phyloP scores from a whole-genome alignment of 352 stramenopile genomes.

The Blastocystis sp. region DNA sequence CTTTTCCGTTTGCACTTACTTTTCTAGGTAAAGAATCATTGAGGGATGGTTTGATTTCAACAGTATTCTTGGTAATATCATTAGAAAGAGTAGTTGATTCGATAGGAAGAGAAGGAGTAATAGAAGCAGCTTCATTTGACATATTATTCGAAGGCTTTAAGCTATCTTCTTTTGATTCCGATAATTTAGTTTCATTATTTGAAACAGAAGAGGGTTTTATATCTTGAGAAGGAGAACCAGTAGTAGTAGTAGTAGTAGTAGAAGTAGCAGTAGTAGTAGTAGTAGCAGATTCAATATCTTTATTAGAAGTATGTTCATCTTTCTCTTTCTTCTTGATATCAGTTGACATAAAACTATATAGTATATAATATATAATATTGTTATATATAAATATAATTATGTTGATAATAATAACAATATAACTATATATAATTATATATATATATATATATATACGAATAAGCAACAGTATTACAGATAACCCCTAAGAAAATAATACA shows the following conservation, averaged over 20 bases:
- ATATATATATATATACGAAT: background rate
- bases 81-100: no score
- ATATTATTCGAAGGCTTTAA: no score
- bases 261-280: background rate
- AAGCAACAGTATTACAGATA: background rate
- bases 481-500: background rate
- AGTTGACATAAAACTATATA: background rate
- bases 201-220: no score
- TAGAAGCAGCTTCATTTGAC: no score
- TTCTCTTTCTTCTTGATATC: constrained; percentile 4
- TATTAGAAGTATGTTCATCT: background rate
- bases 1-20: no score
- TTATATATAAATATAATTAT: background rate
- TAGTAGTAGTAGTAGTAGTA: background rate
- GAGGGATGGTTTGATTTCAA: no score
- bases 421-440: background rate
- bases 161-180: no score
- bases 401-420: background rate
- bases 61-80: no score
- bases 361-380: no score
- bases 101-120: no score
- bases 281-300: background rate
- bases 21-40: no score
- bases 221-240: background rate
- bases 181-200: no score